Evolutionary conservation across 2,329 filamentous ascomycete species (phyloP).

Genomic region (Didymella pinodella): DNA sequence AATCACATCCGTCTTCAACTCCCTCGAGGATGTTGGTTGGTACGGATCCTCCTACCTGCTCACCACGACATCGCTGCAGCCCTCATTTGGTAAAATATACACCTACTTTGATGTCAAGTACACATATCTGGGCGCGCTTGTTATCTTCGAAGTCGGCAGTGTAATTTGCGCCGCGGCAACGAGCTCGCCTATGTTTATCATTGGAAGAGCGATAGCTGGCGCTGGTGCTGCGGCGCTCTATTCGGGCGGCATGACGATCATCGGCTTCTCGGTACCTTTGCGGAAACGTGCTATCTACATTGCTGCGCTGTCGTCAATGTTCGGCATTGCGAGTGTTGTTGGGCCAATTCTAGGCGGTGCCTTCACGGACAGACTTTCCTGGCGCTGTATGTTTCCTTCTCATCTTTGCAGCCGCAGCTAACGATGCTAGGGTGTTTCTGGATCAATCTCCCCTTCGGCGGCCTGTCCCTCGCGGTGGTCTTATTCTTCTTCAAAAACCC

Average conservation of each 20-base stretch:
- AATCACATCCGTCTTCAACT: slow-evolving; percentile 53
- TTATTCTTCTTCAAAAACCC: slow-evolving; percentile 46
- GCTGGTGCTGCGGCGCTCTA: slow-evolving; percentile 61
- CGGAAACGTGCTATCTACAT: slow-evolving; percentile 55
- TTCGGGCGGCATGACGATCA: slow-evolving; percentile 62
- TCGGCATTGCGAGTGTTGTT: slow-evolving; percentile 51
- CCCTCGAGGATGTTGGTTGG: slow-evolving; percentile 54
- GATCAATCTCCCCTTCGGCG: slow-evolving; percentile 57
- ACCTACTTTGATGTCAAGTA: slow-evolving; percentile 65
- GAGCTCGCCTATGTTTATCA: slow-evolving; percentile 62
- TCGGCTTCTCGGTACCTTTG: slow-evolving; percentile 53
- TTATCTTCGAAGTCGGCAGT: slow-evolving; percentile 60
- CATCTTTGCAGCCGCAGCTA: neutral
- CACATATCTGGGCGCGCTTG: slow-evolving; percentile 60
- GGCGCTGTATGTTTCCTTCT: slow-evolving; percentile 34
- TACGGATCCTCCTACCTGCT: slow-evolving; percentile 57
- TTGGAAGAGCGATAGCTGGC: slow-evolving; percentile 64
- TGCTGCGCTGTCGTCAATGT: slow-evolving; percentile 49
- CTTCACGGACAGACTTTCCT: slow-evolving; percentile 50
- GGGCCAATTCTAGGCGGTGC: slow-evolving; percentile 55
- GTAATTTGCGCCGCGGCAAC: slow-evolving; percentile 61
- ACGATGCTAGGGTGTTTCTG: slow-evolving; percentile 45
- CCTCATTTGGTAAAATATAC: slow-evolving; percentile 64
- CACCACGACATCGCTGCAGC: slow-evolving; percentile 54
- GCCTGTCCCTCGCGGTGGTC: slow-evolving; percentile 43